Evolutionary conservation across 345 rosid species (phyloP).

Genomic region (Brassica cretica): DNA sequence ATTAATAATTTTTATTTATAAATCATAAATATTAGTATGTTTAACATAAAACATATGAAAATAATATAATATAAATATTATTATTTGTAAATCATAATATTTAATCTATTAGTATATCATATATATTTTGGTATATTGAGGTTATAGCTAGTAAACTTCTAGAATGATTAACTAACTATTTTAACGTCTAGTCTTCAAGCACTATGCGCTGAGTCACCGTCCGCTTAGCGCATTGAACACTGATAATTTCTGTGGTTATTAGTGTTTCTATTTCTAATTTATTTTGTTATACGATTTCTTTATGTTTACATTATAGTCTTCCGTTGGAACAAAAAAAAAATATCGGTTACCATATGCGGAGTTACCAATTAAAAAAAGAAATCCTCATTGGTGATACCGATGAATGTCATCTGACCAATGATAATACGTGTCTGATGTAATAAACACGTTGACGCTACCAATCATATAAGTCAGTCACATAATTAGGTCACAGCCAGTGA

Average conservation of each 20-base stretch:
- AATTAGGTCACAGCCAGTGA: slow-evolving; percentile 27
- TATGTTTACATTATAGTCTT: not conserved
- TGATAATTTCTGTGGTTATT: not conserved
- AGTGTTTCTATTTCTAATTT: not conserved
- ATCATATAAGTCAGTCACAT: slow-evolving; percentile 12
- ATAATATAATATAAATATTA: no score
- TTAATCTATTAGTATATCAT: no score
- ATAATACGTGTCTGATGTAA: not conserved
- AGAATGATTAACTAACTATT: no score
- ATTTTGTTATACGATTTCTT: not conserved
- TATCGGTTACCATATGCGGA: slow-evolving; percentile 16
- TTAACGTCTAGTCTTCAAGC: no score
- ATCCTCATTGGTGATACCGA: not conserved
- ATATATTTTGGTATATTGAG: no score
- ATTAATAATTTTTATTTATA: no score
- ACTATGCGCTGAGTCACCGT: no score
- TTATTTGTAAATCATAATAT: no score
- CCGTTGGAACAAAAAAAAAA: not conserved
- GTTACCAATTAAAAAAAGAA: not conserved
- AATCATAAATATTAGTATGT: no score
- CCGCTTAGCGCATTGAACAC: no score
- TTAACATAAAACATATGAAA: no score
- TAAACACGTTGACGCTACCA: slow-evolving; percentile 32
- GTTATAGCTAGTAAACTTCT: no score
- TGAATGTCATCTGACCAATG: slow-evolving; percentile 23